These are phyloP conservation scores for Calonectria pseudoturangicola DNA, from an alignment of 2,329 filamentous ascomycete genomes.

Conservation along the genomic window DNA sequence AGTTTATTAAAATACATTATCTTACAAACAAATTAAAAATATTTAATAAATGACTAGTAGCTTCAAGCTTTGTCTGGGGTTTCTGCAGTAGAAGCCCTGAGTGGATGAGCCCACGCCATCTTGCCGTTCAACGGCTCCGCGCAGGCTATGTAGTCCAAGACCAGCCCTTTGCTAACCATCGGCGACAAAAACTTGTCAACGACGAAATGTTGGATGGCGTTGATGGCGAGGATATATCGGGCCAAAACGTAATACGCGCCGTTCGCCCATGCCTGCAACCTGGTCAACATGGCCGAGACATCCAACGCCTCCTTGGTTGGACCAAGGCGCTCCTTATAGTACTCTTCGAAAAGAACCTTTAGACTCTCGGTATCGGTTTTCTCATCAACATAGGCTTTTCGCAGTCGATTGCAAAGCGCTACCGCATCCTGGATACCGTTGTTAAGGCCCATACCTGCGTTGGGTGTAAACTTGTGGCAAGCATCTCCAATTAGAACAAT, in stretches of 20 bases:
- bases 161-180: not conserved
- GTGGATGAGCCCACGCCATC: not conserved
- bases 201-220: slow-evolving; percentile 4
- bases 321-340: not conserved
- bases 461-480: slow-evolving; percentile 60
- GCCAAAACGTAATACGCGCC: not conserved
- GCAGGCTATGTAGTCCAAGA: slow-evolving; percentile 9
- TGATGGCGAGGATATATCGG: not conserved
- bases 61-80: not conserved
- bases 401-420: slow-evolving; percentile 17
- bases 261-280: slow-evolving; percentile 13
- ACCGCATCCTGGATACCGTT: slow-evolving; percentile 36
- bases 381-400: not conserved
- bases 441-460: slow-evolving; percentile 58
- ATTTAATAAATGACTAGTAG: too few species aligned
- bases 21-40: too few species aligned
- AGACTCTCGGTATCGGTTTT: not conserved
- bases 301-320: slow-evolving; percentile 1
- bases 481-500: slow-evolving; percentile 60
- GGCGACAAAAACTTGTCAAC: slow-evolving; percentile 7
- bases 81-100: not conserved
- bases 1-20: too few species aligned
- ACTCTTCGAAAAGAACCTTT: not conserved
- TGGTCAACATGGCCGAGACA: not conserved
- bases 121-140: not conserved